These are phyloP conservation scores for Bremia lactucae DNA, from an alignment of 352 stramenopile species.

Conservation along the genomic window DNA sequence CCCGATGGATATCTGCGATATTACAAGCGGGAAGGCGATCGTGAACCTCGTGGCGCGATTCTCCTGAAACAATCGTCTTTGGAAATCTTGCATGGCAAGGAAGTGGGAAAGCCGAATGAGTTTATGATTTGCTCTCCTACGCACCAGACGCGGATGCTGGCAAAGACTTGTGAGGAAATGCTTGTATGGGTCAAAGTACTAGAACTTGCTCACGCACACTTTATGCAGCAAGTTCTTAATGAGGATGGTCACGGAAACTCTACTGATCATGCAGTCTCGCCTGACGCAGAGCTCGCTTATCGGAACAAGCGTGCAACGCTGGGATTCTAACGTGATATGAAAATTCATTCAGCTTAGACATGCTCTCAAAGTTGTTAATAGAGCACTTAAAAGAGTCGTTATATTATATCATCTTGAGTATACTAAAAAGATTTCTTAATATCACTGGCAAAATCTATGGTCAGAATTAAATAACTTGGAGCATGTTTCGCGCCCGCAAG, in stretches of 20 bases:
- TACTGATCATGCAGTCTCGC: slow-evolving; percentile 11
- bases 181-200: slow-evolving; percentile 54
- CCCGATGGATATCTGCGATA: slow-evolving; percentile 51
- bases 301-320: slow-evolving; percentile 49
- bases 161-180: slow-evolving; percentile 68
- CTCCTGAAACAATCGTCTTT: slow-evolving; percentile 51
- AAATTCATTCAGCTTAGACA: too few relatives aligned
- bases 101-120: slow-evolving; percentile 56
- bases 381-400: too few relatives aligned
- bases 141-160: slow-evolving; percentile 61
- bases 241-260: slow-evolving; percentile 19
- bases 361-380: slow-evolving; percentile 12
- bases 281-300: slow-evolving; percentile 27
- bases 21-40: slow-evolving; percentile 76
- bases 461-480: too few relatives aligned
- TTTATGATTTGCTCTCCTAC: slow-evolving; percentile 71
- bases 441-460: slow-evolving; percentile 7
- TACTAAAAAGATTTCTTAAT: too few relatives aligned
- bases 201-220: slow-evolving; percentile 37
- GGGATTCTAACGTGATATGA: slow-evolving; percentile 34
- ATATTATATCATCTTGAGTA: too few relatives aligned
- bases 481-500: slow-evolving; percentile 70
- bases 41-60: slow-evolving; percentile 54
- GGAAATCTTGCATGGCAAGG: slow-evolving; percentile 61
- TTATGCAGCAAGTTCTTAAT: slow-evolving; percentile 30